These are phyloP conservation scores for Colletotrichum sp. DNA, from an alignment of 2,329 filamentous ascomycete genomes.

Conservation along the genomic window DNA sequence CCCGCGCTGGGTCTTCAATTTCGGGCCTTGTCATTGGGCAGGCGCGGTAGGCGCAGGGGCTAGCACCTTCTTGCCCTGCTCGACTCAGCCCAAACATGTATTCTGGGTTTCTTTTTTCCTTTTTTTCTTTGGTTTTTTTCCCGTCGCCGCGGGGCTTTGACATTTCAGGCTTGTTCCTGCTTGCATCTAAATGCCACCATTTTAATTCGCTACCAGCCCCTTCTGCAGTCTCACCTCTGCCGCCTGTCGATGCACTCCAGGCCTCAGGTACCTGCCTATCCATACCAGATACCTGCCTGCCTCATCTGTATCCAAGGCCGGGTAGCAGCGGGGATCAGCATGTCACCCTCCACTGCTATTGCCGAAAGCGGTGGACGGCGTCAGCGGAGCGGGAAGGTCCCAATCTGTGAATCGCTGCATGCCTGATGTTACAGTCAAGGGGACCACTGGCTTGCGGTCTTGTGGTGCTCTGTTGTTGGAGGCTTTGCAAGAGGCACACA, in stretches of 20 bases:
- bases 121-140: background rate
- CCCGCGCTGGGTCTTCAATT: constrained; percentile 12
- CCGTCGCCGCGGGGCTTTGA: background rate
- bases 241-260: background rate
- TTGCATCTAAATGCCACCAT: background rate
- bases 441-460: background rate
- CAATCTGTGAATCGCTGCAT: background rate
- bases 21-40: constrained; percentile 12
- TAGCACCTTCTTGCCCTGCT: constrained; percentile 6
- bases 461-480: background rate
- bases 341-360: background rate
- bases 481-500: background rate
- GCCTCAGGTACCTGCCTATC: background rate
- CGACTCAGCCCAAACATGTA: constrained; percentile 11
- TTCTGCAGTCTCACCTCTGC: background rate
- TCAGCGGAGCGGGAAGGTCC: background rate
- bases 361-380: background rate
- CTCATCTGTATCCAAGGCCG: background rate
- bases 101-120: background rate
- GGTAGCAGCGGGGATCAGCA: constrained; percentile 10
- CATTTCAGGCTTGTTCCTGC: background rate
- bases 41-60: constrained; percentile 21
- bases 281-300: background rate
- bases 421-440: background rate
- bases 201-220: background rate